Evolutionary conservation across 1,139 yeast genomes (phyloP).

Genomic region (Maudiozyma humilis): DNA sequence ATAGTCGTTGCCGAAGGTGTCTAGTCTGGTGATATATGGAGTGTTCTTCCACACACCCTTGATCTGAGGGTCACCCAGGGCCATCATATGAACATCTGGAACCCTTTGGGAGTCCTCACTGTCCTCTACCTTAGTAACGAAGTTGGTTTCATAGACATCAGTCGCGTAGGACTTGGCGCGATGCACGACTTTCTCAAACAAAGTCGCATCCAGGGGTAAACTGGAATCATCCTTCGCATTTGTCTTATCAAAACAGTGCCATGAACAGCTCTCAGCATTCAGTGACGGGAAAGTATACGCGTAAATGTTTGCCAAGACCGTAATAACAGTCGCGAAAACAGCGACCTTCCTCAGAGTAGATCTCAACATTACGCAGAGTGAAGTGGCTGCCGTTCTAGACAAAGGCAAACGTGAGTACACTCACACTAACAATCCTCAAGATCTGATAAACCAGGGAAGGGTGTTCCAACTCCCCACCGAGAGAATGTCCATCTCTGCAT

Average conservation of each 20-base stretch:
- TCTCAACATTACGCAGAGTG: background rate
- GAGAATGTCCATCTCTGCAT: too few relatives aligned
- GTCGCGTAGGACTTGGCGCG: conserved; percentile 15
- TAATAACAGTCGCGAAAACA: conserved; percentile 32
- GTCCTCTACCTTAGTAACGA: too few relatives aligned
- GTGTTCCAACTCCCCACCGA: too few relatives aligned
- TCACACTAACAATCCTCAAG: too few relatives aligned
- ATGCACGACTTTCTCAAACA: conserved; percentile 12
- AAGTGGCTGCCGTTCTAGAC: too few relatives aligned
- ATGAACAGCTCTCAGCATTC: conserved; percentile 45
- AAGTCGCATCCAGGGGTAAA: conserved; percentile 7
- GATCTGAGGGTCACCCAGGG: conserved; percentile 95
- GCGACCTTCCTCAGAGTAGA: conserved; percentile 1
- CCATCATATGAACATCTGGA: conserved; percentile 50
- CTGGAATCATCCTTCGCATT: conserved; percentile 13
- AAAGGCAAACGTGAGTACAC: too few relatives aligned
- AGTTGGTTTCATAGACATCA: conserved; percentile 19
- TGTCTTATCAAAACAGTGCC: conserved; percentile 34
- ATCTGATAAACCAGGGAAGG: too few relatives aligned
- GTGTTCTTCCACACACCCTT: conserved; percentile 74
- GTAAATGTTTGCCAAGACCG: conserved; percentile 46
- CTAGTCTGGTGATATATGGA: conserved; percentile 66
- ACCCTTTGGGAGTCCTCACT: too few relatives aligned
- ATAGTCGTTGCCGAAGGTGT: conserved; percentile 80
- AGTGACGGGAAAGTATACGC: conserved; percentile 71